Evolutionary conservation across 805 yeast species (phyloP).

Genomic region (Starmera dryadoides): DNA sequence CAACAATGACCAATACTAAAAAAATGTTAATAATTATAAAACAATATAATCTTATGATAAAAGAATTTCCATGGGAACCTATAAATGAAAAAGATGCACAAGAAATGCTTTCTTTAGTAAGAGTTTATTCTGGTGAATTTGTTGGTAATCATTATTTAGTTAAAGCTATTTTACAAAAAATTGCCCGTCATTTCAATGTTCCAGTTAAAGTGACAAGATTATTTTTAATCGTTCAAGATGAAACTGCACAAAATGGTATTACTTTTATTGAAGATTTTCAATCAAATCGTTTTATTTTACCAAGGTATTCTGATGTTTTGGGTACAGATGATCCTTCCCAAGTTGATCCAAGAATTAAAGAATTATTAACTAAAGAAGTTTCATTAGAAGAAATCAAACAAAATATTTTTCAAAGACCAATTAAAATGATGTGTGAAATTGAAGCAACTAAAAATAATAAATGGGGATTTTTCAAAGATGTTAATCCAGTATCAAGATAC

Average conservation of each 20-base stretch:
- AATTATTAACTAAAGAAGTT: neutral
- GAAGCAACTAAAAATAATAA: neutral
- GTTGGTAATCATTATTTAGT: conserved; percentile 2
- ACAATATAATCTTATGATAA: neutral
- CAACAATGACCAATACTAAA: neutral
- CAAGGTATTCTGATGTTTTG: neutral
- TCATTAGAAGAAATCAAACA: neutral
- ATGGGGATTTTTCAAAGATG: neutral
- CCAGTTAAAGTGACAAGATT: conserved; percentile 1
- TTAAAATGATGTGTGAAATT: neutral
- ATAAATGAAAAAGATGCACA: conserved; percentile 4
- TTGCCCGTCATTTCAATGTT: conserved; percentile 4
- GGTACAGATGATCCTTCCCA: neutral
- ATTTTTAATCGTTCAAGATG: conserved; percentile 7
- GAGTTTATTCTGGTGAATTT: conserved; percentile 13
- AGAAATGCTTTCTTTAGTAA: conserved; percentile 4
- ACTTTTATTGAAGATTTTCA: neutral
- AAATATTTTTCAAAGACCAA: neutral
- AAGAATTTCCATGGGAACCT: neutral
- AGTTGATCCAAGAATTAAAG: neutral
- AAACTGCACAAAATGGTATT: conserved; percentile 3
- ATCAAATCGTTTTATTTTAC: neutral
- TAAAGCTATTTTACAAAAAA: neutral
- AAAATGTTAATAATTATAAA: neutral
- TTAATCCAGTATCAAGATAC: neutral